Base-by-base conservation (phyloP, 306 rosid genomes). In the Sicyos baderoa region DNA sequence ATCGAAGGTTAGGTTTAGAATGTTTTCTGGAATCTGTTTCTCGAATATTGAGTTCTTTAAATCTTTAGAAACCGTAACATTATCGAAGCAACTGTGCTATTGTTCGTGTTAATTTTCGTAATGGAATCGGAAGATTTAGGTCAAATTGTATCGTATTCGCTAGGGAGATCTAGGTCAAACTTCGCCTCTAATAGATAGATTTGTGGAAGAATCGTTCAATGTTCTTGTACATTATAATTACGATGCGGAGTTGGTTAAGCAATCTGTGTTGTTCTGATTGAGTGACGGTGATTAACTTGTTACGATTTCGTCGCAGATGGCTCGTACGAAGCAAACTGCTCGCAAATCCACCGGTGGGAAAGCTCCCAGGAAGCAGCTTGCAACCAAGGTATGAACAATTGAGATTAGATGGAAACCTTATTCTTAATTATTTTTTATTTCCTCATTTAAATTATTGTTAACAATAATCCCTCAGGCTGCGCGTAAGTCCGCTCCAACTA, bases 301-400 rank as follows among this genome's bases (percentile, higher is more conserved):
- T 12, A 1, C 7, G 50, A 18, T 0, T 17, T 21, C 62, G 4
- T 21, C 62, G 4, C 82, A 79, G 82, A 79, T 79, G 82, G 82
- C 82, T 61, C 82, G 82, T 79, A 79, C 82, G 4, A 79, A 79
- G 79, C 82, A 79, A 54, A 79, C 82, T 12, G 82, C 82, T 62
- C 82, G 82, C 49, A 79, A 79, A 72, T 79, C 82, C 54, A 75
- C 79, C 49, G 82, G 82, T 47, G 82, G 82, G 12, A 79, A 79
- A 75, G 79, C 82, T 55, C 82, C 82, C 16, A 79, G 82, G 61
- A 79, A 79, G 56, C 82, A 79, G 70, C 78, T 79, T 14, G 82
- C 83, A 17, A 80, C 83, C 42, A 76, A 80, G 75, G 82, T 79
- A 9, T 7, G 50, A 15, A 11, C 15, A 1, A 3, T 14, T 2